Evolutionary conservation across 2,329 filamentous ascomycete species (phyloP).

Genomic region (Scorias spongiosa): DNA sequence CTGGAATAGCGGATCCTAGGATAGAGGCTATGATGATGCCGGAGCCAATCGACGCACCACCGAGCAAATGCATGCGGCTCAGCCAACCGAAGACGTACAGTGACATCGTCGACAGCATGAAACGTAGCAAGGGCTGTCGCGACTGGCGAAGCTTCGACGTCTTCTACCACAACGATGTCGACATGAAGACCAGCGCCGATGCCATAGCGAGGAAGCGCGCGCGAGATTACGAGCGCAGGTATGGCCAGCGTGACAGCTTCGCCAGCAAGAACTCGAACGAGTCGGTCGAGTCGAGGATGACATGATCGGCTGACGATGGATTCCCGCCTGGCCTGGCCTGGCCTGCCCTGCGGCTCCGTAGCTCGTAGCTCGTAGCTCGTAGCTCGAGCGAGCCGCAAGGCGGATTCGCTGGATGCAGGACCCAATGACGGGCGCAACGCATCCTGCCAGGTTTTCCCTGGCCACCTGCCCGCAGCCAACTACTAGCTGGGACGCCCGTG

Average conservation of each 20-base stretch:
- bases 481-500: no score
- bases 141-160: slow-evolving; percentile 20
- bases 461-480: no score
- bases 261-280: slow-evolving; percentile 3
- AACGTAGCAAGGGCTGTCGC: slow-evolving; percentile 14
- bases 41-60: slow-evolving; percentile 11
- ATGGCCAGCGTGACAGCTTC: slow-evolving; percentile 12
- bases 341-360: no score
- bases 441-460: no score
- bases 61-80: slow-evolving; percentile 17
- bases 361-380: no score
- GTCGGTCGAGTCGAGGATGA: slow-evolving; percentile 9
- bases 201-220: slow-evolving; percentile 13
- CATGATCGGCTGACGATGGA: slow-evolving; percentile 11
- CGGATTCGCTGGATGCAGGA: no score
- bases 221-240: slow-evolving; percentile 14
- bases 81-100: slow-evolving; percentile 18
- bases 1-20: slow-evolving; percentile 13
- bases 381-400: no score
- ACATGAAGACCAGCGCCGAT: slow-evolving; percentile 14
- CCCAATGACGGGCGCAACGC: no score
- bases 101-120: slow-evolving; percentile 20
- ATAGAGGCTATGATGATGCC: slow-evolving; percentile 22
- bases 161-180: slow-evolving; percentile 18
- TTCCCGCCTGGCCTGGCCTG: no score